Evolutionary conservation across 2,329 filamentous ascomycete genomes (phyloP).

Genomic region (Pseudogymnoascus sp.): DNA sequence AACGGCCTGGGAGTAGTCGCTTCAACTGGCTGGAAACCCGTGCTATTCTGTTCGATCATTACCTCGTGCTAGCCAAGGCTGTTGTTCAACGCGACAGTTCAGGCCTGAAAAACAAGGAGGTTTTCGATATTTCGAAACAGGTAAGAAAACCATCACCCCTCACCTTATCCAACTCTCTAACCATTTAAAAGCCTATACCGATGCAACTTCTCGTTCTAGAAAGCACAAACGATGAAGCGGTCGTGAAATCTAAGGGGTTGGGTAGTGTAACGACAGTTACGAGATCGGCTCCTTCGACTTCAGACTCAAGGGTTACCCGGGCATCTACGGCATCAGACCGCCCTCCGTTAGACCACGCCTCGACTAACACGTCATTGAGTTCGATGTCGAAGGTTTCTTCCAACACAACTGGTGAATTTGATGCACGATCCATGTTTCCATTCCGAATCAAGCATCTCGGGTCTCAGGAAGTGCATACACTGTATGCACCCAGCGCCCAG

Average conservation of each 20-base stretch:
- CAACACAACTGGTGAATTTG: slow-evolving; percentile 41
- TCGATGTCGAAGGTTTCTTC: slow-evolving; percentile 41
- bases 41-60: slow-evolving; percentile 91
- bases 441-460: slow-evolving; percentile 96
- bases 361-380: slow-evolving; percentile 59
- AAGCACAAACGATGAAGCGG: slow-evolving; percentile 84
- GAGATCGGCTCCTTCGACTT: slow-evolving; percentile 54
- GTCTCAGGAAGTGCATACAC: slow-evolving; percentile 75
- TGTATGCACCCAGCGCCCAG: slow-evolving; percentile 73
- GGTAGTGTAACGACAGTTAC: slow-evolving; percentile 57
- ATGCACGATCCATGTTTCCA: slow-evolving; percentile 60
- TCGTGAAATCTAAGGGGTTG: slow-evolving; percentile 60
- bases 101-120: slow-evolving; percentile 66
- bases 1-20: slow-evolving; percentile 78
- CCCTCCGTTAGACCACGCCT: slow-evolving; percentile 59
- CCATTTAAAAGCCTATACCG: slow-evolving; percentile 64
- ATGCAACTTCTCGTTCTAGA: slow-evolving; percentile 94
- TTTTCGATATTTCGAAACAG: slow-evolving; percentile 89
- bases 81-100: slow-evolving; percentile 62
- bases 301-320: slow-evolving; percentile 45
- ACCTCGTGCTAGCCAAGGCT: slow-evolving; percentile 82
- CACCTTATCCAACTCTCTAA: slow-evolving; percentile 2
- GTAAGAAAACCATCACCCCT: slow-evolving; percentile 39
- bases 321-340: slow-evolving; percentile 32
- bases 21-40: slow-evolving; percentile 94